A percentile compares a stretch with the other conserved stretches of the same genome.
Conservation (phyloP, 1,284 basidiomycete genomes). For the Leccinum discolor region DNA sequence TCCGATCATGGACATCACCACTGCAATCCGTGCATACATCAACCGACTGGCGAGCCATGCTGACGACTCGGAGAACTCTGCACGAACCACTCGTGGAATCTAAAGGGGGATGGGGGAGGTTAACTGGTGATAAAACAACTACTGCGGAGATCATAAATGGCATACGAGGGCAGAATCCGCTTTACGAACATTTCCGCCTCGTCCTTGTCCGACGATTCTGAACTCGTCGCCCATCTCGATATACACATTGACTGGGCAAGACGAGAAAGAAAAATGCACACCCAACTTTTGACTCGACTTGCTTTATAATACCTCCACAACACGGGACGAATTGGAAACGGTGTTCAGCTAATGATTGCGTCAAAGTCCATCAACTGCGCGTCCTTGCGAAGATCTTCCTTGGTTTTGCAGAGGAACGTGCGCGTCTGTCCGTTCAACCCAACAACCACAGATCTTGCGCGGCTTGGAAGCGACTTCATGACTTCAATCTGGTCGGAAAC, state of each 20-base stretch:
- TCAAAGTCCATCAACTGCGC: no score
- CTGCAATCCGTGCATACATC: conserved; percentile 87
- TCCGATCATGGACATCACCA: conserved; percentile 75
- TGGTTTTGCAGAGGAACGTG: no score
- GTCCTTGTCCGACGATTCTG: conserved; percentile 39
- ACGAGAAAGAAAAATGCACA: conserved; percentile 39
- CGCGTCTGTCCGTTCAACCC: no score
- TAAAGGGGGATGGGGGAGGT: conserved; percentile 31
- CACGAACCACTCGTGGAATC: conserved; percentile 94
- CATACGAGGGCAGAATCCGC: conserved; percentile 64
- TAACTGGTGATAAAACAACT: not conserved
- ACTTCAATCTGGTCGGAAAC: no score
- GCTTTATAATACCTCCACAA: conserved; percentile 76
- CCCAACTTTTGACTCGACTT: conserved; percentile 63
- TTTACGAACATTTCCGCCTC: conserved; percentile 57
- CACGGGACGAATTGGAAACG: conserved; percentile 80
- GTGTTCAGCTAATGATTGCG: no score
- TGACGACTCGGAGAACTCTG: conserved; percentile 95
- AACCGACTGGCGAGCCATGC: conserved; percentile 92
- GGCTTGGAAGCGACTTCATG: no score
- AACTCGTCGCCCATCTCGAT: conserved; percentile 60
- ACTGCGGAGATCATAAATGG: conserved; percentile 1
- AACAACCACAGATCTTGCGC: no score
- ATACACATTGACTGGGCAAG: no score
- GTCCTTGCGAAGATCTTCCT: no score